Percentiles rank a stretch among this genome's conserved stretches.
These are phyloP conservation scores for Radiomyces spectabilis DNA, from an alignment of 192 early-diverging fungal genomes.

Conservation along the genomic window DNA sequence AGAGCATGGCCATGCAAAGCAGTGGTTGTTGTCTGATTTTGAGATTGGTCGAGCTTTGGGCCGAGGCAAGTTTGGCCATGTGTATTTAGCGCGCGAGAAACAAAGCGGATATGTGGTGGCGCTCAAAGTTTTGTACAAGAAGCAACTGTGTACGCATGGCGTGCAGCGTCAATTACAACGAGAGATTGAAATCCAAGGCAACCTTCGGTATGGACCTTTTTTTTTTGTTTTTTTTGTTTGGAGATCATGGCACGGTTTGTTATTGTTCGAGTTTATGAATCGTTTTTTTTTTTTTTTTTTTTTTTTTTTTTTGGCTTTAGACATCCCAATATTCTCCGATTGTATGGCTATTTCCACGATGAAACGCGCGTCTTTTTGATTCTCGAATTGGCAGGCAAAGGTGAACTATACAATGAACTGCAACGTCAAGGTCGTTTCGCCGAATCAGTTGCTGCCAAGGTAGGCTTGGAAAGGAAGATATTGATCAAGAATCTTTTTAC, in stretches of 20 bases:
- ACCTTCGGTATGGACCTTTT: constrained; percentile 52
- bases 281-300: background rate
- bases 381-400: constrained; percentile 90
- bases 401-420: constrained; percentile 87
- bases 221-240: background rate
- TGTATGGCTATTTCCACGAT: constrained; percentile 96
- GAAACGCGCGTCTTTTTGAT: constrained; percentile 87
- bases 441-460: constrained; percentile 69
- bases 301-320: constrained; percentile 26
- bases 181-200: constrained; percentile 93
- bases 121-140: constrained; percentile 86
- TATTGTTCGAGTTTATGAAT: no score
- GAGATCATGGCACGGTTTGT: no score
- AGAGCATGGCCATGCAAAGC: constrained; percentile 9
- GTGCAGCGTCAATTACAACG: constrained; percentile 87
- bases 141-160: constrained; percentile 63
- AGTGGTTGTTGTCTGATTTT: constrained; percentile 75
- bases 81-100: constrained; percentile 88
- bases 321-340: constrained; percentile 88
- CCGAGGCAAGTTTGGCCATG: constrained; percentile 94
- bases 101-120: constrained; percentile 82
- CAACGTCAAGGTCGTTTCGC: constrained; percentile 60
- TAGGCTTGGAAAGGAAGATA: constrained; percentile 16
- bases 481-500: background rate
- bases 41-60: constrained; percentile 84